Percentiles rank a stretch among this genome's conserved stretches.
These are phyloP conservation scores for Oryza glaberrima DNA, from an alignment of 176 grass and related monocot genomes.

Conservation along the genomic window DNA sequence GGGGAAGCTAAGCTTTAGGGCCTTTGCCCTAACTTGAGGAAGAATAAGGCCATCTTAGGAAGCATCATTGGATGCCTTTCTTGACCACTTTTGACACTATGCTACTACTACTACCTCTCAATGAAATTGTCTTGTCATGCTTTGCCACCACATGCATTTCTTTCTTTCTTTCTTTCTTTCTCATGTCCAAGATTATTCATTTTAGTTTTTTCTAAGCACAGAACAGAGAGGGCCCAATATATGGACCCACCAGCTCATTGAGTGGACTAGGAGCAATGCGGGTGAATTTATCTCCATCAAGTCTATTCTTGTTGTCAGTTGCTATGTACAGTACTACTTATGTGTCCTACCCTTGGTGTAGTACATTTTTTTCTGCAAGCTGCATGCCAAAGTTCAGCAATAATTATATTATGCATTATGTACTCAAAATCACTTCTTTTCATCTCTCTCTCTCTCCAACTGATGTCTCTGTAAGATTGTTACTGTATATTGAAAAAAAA, in stretches of 20 bases:
- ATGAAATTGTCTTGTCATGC: conserved; percentile 52
- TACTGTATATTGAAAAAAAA: too few species aligned
- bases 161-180: background rate
- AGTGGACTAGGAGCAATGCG: conserved; percentile 24
- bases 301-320: conserved; percentile 34
- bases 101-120: conserved; percentile 2
- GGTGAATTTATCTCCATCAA: conserved; percentile 12
- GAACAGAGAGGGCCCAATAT: background rate
- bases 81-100: conserved; percentile 43
- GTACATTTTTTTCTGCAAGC: background rate
- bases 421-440: background rate
- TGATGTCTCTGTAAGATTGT: background rate
- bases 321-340: background rate
- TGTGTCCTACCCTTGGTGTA: conserved; percentile 1
- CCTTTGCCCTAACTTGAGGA: conserved; percentile 32
- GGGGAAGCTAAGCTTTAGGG: conserved; percentile 29
- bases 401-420: background rate
- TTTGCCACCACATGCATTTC: conserved; percentile 49
- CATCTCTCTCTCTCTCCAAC: background rate
- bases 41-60: conserved; percentile 39
- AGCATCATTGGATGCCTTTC: conserved; percentile 55
- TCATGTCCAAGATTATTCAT: conserved; percentile 18
- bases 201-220: conserved; percentile 21
- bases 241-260: conserved; percentile 26
- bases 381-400: background rate